phyloP scores from a whole-genome alignment of 768 basidiomycete genomes.

The Suillus spraguei region DNA sequence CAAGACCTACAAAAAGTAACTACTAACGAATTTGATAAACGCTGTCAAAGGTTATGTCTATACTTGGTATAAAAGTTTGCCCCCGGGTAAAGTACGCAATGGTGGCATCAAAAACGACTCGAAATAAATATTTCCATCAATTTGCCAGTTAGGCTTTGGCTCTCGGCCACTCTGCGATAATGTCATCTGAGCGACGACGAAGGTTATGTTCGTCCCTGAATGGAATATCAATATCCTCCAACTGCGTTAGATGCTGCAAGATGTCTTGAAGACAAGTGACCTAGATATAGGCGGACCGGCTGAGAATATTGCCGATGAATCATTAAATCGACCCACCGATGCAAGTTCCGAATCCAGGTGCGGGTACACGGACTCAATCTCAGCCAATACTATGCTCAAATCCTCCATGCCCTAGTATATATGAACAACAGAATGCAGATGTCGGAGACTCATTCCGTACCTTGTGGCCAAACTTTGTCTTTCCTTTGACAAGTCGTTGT shows the following conservation, averaged over 20 bases:
- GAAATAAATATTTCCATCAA: background rate
- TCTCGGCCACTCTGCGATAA: constrained; percentile 19
- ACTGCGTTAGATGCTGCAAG: constrained; percentile 27
- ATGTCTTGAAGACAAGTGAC: constrained; percentile 20
- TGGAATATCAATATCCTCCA: constrained; percentile 35
- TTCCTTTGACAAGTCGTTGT: constrained; percentile 35
- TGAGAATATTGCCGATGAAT: background rate
- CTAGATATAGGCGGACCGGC: constrained; percentile 16
- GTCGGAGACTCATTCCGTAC: constrained; percentile 16
- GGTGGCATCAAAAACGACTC: background rate
- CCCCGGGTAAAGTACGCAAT: background rate
- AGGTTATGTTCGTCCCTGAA: constrained; percentile 31
- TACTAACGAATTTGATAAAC: background rate
- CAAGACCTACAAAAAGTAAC: background rate
- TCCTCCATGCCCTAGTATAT: constrained; percentile 25
- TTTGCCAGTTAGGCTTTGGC: background rate
- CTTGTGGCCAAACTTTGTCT: constrained; percentile 19
- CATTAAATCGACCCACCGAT: constrained; percentile 20
- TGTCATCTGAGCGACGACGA: constrained; percentile 23
- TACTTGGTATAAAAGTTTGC: background rate
- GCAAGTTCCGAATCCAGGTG: constrained; percentile 11
- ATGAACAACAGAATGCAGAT: background rate
- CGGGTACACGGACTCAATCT: constrained; percentile 31
- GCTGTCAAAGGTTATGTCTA: background rate
- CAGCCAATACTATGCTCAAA: constrained; percentile 30